Conservation (phyloP, 257 asterid species). For the Gardenia jasminoides region DNA sequence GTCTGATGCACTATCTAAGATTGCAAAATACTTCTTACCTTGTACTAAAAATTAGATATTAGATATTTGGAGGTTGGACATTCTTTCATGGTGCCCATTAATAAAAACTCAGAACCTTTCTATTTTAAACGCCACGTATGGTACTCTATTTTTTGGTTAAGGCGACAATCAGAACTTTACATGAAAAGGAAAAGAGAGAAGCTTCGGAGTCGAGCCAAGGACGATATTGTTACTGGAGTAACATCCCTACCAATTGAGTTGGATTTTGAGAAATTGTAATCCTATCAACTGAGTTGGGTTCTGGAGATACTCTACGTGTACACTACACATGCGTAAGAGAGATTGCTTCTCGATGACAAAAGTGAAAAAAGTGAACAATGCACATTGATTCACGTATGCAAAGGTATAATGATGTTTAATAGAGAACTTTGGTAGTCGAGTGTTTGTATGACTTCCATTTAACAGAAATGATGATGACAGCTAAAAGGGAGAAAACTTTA, state of each 20-base stretch:
- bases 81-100: neutral
- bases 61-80: neutral
- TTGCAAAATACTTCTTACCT: neutral
- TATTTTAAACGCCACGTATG: too few species aligned
- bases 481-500: neutral
- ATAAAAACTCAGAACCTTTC: neutral
- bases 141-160: too few species aligned
- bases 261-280: too few species aligned
- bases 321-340: neutral
- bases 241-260: too few species aligned
- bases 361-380: neutral
- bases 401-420: neutral
- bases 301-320: neutral
- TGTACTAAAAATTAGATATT: neutral
- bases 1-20: neutral
- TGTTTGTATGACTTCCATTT: neutral
- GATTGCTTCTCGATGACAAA: neutral
- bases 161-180: too few species aligned
- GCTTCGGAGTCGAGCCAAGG: too few species aligned
- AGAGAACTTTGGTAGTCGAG: neutral
- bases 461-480: neutral
- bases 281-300: too few species aligned
- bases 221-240: too few species aligned
- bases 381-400: neutral
- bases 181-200: too few species aligned